A percentile compares a stretch with the other conserved stretches of the same genome.
These are phyloP conservation scores for Colletotrichum paranaense DNA, from an alignment of 2,329 filamentous ascomycete genomes.

Conservation along the genomic window DNA sequence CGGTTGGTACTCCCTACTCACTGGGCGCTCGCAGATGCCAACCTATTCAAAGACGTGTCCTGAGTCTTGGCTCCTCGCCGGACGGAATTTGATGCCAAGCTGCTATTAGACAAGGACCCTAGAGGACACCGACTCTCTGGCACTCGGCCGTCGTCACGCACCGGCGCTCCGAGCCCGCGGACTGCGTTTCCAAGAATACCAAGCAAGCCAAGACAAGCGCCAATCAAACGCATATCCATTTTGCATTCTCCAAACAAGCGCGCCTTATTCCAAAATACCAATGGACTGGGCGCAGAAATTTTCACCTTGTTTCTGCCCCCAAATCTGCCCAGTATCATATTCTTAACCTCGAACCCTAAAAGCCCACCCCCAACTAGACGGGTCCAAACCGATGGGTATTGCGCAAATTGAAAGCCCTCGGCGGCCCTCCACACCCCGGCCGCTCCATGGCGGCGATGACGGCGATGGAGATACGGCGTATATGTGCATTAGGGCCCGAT, in stretches of 20 bases:
- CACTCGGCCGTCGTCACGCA: not conserved
- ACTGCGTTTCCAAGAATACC: conserved; percentile 5
- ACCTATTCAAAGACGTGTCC: not conserved
- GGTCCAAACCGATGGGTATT: not conserved
- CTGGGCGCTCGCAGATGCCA: not conserved
- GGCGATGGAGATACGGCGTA: conserved; percentile 13
- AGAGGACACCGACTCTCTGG: conserved; percentile 15
- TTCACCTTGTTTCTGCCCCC: not conserved
- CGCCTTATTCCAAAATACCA: not conserved
- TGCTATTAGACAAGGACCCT: not conserved
- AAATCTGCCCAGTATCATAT: conserved; percentile 4
- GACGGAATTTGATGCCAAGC: not conserved
- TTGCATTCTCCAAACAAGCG: conserved; percentile 6
- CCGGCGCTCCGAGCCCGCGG: conserved; percentile 23
- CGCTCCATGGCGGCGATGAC: conserved; percentile 14
- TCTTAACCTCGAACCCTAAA: conserved; percentile 11
- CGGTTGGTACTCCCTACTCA: not conserved
- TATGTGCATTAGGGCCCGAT: not conserved
- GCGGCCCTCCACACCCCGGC: not conserved
- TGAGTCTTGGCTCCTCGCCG: not conserved
- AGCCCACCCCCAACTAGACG: not conserved
- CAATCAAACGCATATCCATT: conserved; percentile 9
- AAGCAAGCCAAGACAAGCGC: conserved; percentile 29
- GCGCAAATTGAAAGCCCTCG: not conserved
- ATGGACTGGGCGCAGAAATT: not conserved